Base-by-base conservation (phyloP, 164 flowering plant species). In the Chimonanthus salicifolius region DNA sequence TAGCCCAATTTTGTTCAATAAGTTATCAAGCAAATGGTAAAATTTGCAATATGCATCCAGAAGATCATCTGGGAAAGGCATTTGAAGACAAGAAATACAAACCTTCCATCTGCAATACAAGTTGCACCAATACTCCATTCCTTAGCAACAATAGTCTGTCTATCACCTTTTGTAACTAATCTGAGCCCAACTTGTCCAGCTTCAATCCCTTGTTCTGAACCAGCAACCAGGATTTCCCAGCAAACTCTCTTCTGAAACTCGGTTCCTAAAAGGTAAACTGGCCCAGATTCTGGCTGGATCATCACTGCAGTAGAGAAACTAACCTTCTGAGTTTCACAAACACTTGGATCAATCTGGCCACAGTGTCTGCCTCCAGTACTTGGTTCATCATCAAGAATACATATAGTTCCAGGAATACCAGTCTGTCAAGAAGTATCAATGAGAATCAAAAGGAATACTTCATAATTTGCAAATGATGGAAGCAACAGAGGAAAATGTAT, bases 41-140 rank as follows among this genome's bases (percentile, higher is more conserved):
- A 65, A 65, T 10, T 5, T 66, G 47, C 7, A 11, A 66, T 11
- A 66, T 63, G 20, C n/a, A 33, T 9, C 15, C 15, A 11, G 16
- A 54, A n/a, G 4, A 54, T 54, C 16, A 54, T 54, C 60, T 54
- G 16, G 60, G 16, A 54, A 54, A 54, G 16, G 60, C 11, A 54
- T 54, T 21, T 63, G 16, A 47, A 45, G n/a, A 62, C 16, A 15
- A 47, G 71, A 77, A 20, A 58, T 64, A 75, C 84, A 80, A 64
- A 94, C 99, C 99, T 96, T 85, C 99, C 98, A 86, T 96, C 99
- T 15, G 99, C 95, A 80, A 96, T 87, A 80, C 99, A 81, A 9
- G 98, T 80, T 21, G 90, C 92, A 81, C 98, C 85, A 68, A 96
- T 83, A 82, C 86, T 89, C 99, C 99, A 94, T 78, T 96, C 99